Conservation (phyloP, 495 filamentous ascomycete genomes). For the Talaromyces wortmannii region DNA sequence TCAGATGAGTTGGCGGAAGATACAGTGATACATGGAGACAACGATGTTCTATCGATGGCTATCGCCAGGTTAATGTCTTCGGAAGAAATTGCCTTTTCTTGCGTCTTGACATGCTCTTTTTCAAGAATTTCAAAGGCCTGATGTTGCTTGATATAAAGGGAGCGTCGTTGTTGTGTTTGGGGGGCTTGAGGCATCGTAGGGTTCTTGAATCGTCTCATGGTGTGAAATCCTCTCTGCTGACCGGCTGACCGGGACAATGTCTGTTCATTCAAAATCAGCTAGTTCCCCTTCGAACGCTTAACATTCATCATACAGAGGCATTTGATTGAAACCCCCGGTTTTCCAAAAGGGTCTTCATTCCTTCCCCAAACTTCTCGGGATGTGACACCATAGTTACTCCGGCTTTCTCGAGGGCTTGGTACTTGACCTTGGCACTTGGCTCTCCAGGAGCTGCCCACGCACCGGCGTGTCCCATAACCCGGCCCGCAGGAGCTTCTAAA, state of each 20-base stretch:
- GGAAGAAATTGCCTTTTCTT: constrained; percentile 20
- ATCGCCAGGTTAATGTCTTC: constrained; percentile 50
- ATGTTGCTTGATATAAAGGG: constrained; percentile 50
- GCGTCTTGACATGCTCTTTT: constrained; percentile 40
- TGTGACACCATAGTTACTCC: constrained; percentile 75
- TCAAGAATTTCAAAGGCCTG: constrained; percentile 56
- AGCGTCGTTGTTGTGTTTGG: constrained; percentile 44
- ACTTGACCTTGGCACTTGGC: constrained; percentile 57
- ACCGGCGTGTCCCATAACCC: constrained; percentile 87
- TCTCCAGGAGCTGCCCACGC: constrained; percentile 68
- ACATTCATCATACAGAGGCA: constrained; percentile 13
- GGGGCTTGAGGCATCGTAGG: not conserved
- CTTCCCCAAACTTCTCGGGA: constrained; percentile 70
- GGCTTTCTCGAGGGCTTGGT: constrained; percentile 58
- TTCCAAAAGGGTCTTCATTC: constrained; percentile 54
- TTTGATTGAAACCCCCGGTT: constrained; percentile 13
- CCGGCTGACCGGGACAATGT: constrained; percentile 5
- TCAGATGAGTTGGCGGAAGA: constrained; percentile 40
- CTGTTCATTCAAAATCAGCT: constrained; percentile 14
- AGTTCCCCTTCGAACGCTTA: not conserved
- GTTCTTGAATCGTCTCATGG: constrained; percentile 23
- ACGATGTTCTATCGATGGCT: constrained; percentile 55
- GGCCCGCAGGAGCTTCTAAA: constrained; percentile 53
- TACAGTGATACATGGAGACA: constrained; percentile 62
- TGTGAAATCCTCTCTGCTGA: constrained; percentile 47